Evolutionary conservation across 2,329 filamentous ascomycete genomes (phyloP), one percentile per base, ranked within the genome.

Genomic region (Pseudocercospora ulei): DNA sequence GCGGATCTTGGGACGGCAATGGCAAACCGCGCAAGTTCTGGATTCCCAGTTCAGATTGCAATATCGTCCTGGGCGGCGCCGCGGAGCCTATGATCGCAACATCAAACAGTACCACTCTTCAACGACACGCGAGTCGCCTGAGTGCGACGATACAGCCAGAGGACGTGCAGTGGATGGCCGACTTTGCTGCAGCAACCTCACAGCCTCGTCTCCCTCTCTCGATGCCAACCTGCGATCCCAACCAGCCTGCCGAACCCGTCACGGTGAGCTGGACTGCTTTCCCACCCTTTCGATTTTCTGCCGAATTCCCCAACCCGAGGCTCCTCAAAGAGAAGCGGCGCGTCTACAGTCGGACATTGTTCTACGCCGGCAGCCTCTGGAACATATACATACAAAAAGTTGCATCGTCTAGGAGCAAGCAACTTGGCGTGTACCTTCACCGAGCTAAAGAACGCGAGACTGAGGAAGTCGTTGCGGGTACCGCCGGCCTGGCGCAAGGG

Each of bases 301-400:
- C 68, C 8, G 71, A 75, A 43, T 75, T 76, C 36, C 70, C 70
- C 0, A 71, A 71, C 44, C 70, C 72, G 1, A 62, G 69, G 9
- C 63, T 68, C 4, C 58, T 75, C 14, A 75, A 74, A 42, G 72
- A 75, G 51, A 73, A 71, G 59, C 75, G 74, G 53, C 62, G 72
- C 0, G 68, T 75, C 5, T 75, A 75, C 52, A 72, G 68, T 7
- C 65, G 70, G 19, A 75, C 72, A 2, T 70, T 75, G 3, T 75
- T 72, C 50, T 76, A 76, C 43, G 71, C 71, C 3, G 72, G 72
- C 2, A 70, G 65, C 11, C 57, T 73, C 9, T 76, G 72, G 72
- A 76, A 76, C 47, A 70, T 76, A n/a, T 76, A 75, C 53, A 73
- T 76, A 7, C 72, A 75, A 49, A 73, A 74, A 43, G 68, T 74